Percentiles rank a stretch among this genome's conserved stretches.
Conservation (phyloP, 331 rosid genomes). For the Acacia pycnantha region DNA sequence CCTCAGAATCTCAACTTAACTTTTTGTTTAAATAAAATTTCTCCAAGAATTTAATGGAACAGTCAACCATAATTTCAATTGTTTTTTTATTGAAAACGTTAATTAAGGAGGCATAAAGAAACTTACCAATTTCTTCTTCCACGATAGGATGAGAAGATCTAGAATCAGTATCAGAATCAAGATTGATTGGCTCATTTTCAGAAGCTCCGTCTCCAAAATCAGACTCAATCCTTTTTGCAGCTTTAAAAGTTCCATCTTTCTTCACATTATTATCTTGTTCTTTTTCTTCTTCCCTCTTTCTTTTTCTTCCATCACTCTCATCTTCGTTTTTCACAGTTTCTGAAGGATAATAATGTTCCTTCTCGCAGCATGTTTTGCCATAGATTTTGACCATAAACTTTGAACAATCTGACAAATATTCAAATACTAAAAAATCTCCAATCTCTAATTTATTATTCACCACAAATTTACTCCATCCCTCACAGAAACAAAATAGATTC, state of each 20-base stretch:
- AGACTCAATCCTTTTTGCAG: not conserved
- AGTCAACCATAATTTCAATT: not conserved
- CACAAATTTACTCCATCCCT: conserved; percentile 1
- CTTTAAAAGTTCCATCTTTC: not conserved
- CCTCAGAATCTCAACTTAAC: fast-evolving
- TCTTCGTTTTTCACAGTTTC: not conserved
- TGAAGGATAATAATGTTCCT: not conserved
- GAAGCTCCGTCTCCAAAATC: not conserved
- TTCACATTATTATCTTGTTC: not conserved
- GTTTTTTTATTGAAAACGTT: not conserved
- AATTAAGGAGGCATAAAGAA: not conserved
- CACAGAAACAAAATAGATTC: too few species aligned
- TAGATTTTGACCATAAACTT: not conserved
- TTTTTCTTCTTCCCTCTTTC: not conserved
- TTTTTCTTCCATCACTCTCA: not conserved
- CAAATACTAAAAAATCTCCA: not conserved
- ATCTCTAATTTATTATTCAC: not conserved
- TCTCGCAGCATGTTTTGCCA: not conserved
- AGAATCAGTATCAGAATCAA: not conserved
- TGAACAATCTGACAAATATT: not conserved
- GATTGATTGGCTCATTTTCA: not conserved
- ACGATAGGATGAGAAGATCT: not conserved
- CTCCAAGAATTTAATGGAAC: not conserved
- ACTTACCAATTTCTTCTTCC: not conserved
- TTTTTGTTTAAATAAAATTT: not conserved